A percentile compares a stretch with the other conserved stretches of the same genome.
phyloP scores from a whole-genome alignment of 106 monocot genomes.

The Narthecium ossifragum region DNA sequence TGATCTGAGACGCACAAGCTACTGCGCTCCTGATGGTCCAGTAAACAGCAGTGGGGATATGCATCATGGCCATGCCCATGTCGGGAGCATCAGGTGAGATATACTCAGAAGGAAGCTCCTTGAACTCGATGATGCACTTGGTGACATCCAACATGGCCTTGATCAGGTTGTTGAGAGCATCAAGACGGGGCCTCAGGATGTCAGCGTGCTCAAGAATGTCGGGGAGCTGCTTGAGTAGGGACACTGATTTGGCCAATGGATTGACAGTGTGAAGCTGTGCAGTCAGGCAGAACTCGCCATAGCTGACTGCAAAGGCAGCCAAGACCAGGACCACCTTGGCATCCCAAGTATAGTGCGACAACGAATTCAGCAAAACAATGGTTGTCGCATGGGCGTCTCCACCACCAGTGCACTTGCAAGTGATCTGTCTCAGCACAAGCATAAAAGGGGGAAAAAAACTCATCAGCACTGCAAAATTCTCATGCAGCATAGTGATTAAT shows the following conservation, averaged over 20 bases:
- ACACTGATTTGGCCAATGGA: conserved; percentile 55
- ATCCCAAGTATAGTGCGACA: conserved; percentile 62
- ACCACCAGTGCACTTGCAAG: conserved; percentile 42
- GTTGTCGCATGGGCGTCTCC: conserved; percentile 49
- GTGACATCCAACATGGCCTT: conserved; percentile 53
- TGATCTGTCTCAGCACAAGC: conserved; percentile 24
- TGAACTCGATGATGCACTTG: conserved; percentile 63
- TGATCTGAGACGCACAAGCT: conserved; percentile 56
- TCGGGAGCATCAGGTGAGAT: conserved; percentile 36
- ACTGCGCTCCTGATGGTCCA: conserved; percentile 52
- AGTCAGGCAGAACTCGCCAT: conserved; percentile 66
- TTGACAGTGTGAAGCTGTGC: conserved; percentile 54
- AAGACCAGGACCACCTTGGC: conserved; percentile 55
- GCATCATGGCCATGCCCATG: conserved; percentile 34
- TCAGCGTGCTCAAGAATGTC: conserved; percentile 49
- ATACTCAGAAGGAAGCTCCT: conserved; percentile 55
- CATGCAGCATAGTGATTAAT: no score
- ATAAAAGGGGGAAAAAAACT: neutral
- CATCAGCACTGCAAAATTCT: neutral
- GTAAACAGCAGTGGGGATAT: conserved; percentile 76
- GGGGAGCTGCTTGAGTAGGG: conserved; percentile 51
- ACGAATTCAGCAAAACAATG: conserved; percentile 26
- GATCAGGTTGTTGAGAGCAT: conserved; percentile 57
- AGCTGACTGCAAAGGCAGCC: conserved; percentile 55
- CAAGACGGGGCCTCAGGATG: conserved; percentile 51